Base-by-base conservation (phyloP, 2,329 filamentous ascomycete species). In the Aspergillus clavatus region DNA sequence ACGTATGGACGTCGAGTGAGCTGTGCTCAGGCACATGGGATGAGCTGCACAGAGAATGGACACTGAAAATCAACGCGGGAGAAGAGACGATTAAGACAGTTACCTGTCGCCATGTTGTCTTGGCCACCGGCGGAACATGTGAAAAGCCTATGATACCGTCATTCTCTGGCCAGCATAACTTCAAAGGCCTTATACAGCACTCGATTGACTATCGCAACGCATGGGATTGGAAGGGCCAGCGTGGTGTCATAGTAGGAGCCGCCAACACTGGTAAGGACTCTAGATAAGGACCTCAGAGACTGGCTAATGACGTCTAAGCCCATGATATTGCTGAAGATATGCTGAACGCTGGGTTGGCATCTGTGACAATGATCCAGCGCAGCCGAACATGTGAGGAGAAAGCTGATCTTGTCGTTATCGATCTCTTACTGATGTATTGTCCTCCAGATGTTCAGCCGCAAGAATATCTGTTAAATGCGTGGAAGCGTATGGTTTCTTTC, bases 251-350 rank as follows among this genome's bases (percentile, higher is more conserved):
- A 1, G 59, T 77, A 12, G 73, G 74, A 21, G 69, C 67, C 14
- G 75, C 69, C 40, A 76, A 76, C 50, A 74, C 72, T 0, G 72
- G 67, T 46, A 40, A 38, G 18, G 3, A 18, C 28, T n/a, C 28
- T 3, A 29, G 5, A 7, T n/a, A 29, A 14, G 2, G 12, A 29
- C 8, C 12, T n/a, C 5, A 14, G 28, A 12, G 16, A n/a, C 12
- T 29, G n/a, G 4, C n/a, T 29, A 14, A 12, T 29, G 12, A 29
- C 12, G 4, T 29, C 1, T 12, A 29, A 29, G 57, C 49, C 1
- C 72, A 76, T 56, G 73, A 76, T 52, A 66, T 76, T 19, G 70
- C 72, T 2, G 67, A 74, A 54, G 72, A 76, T 54, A 75, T 74
- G 64, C 62, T 66, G 28, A 62, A 69, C 18, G 67, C 67, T 5